Evolutionary conservation across 1,284 basidiomycete species (phyloP), one percentile per base, ranked within the genome.

Genomic region (Blastosporella zonata): DNA sequence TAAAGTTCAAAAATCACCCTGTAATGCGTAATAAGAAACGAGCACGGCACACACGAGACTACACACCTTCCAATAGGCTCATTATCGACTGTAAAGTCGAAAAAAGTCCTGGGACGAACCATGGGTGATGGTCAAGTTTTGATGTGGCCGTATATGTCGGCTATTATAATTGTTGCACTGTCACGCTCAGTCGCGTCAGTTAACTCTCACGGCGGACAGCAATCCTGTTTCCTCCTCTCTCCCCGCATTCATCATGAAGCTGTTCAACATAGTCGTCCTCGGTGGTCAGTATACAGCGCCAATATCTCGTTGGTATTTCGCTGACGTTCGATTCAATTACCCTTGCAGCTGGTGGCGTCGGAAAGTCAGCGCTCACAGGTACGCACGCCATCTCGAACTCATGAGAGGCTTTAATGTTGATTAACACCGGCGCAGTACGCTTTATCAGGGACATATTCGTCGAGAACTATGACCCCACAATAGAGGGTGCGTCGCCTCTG

Each of bases 1-100:
- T 79, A 93, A 8, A 96, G 74, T 66, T 96, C 93, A 54, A 93
- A 89, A 56, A 93, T 76, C 50, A 90, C 74, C 55, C 84, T 87
- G 59, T 10, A 44, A 37, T 3, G 21, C 15, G 15, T 22, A n/a
- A n/a, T 43, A 41, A 20, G 53, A 13, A 46, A 15, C 23, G 18
- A 17, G 21, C 20, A 28, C 8, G 40, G 50, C 41, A 28, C 6
- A 39, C 8, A 36, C n/a, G 35, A 20, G 49, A 58, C 55, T 15
- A 59, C 70, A 27, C 47, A 83, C 82, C 87, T 77, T 61, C 87
- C 87, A 10, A 75, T 58, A n/a, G 73, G 70, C 21, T 73, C 62
- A 52, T 69, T 66, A 49, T 76, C 80, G 48, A 83, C 63, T 15
- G 75, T 61, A 58, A 89, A 74, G 63, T 88, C 87, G 51, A 89